Evolutionary conservation across 345 rosid genomes (phyloP).

Genomic region (Bruguiera parviflora): DNA sequence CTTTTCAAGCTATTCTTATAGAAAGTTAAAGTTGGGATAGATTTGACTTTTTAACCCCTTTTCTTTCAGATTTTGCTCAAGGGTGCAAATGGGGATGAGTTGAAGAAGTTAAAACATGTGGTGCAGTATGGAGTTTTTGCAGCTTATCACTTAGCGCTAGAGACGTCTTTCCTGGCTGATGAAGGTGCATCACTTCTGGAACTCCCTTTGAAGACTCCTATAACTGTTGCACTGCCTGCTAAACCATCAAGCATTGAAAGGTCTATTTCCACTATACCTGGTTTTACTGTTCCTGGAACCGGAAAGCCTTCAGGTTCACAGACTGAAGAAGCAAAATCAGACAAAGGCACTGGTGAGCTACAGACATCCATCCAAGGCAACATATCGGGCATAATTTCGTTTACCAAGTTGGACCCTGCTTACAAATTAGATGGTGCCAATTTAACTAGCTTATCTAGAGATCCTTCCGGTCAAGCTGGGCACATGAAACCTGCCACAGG

Average conservation of each 20-base stretch:
- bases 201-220: constrained; percentile 68
- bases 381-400: constrained; percentile 19
- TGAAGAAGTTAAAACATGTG: constrained; percentile 92
- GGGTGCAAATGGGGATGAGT: constrained; percentile 78
- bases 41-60: not conserved
- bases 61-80: constrained; percentile 74
- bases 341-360: constrained; percentile 12
- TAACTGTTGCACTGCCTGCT: constrained; percentile 76
- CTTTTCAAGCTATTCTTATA: not conserved
- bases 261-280: constrained; percentile 83
- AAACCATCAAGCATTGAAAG: constrained; percentile 62
- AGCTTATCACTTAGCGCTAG: constrained; percentile 89
- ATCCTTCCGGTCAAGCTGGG: not conserved
- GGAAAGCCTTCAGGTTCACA: constrained; percentile 44
- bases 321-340: constrained; percentile 18
- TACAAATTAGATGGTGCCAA: constrained; percentile 29
- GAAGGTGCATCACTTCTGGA: constrained; percentile 61
- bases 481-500: constrained; percentile 11
- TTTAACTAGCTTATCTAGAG: constrained; percentile 10
- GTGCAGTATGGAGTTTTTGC: constrained; percentile 97
- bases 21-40: constrained; percentile 14
- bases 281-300: constrained; percentile 50
- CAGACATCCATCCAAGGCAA: constrained; percentile 33
- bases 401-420: constrained; percentile 24
- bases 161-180: constrained; percentile 94